Percentiles rank a stretch among this genome's conserved stretches.
Conservation (phyloP, 345 rosid genomes). For the Noccaea caerulescens region DNA sequence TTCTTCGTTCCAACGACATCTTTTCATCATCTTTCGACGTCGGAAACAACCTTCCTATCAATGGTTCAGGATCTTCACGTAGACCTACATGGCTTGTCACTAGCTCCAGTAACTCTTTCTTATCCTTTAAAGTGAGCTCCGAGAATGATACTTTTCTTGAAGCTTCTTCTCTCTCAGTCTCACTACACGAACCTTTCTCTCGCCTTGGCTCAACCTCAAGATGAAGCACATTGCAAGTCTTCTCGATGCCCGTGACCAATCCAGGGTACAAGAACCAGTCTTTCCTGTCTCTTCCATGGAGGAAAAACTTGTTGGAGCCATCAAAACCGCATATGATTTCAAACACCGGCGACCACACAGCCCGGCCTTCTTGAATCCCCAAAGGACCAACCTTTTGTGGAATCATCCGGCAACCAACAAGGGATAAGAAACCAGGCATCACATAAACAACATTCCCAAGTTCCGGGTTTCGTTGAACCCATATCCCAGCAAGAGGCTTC, state of each 20-base stretch:
- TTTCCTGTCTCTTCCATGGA: conserved; percentile 71
- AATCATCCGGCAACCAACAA: conserved; percentile 73
- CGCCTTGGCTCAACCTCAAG: conserved; percentile 76
- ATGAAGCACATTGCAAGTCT: conserved; percentile 67
- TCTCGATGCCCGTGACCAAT: conserved; percentile 52
- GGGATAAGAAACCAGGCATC: conserved; percentile 81
- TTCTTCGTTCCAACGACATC: conserved; percentile 62
- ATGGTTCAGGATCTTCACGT: conserved; percentile 47
- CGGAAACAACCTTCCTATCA: conserved; percentile 57
- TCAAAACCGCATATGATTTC: conserved; percentile 64
- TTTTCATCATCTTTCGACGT: conserved; percentile 53
- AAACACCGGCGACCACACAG: conserved; percentile 83
- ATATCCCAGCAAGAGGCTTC: conserved; percentile 72
- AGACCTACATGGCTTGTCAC: conserved; percentile 59
- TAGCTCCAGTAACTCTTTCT: conserved; percentile 68
- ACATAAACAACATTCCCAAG: conserved; percentile 88
- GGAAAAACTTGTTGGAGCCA: conserved; percentile 62
- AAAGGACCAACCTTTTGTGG: conserved; percentile 82
- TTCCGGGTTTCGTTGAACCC: conserved; percentile 93
- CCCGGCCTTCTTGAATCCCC: conserved; percentile 61
- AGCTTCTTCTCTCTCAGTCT: conserved; percentile 30
- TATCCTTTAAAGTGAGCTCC: conserved; percentile 57
- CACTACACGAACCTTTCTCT: conserved; percentile 52
- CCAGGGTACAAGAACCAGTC: conserved; percentile 65
- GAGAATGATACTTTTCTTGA: conserved; percentile 39